Base-by-base conservation (phyloP, 2,329 filamentous ascomycete genomes). In the Exserohilum turcica region DNA sequence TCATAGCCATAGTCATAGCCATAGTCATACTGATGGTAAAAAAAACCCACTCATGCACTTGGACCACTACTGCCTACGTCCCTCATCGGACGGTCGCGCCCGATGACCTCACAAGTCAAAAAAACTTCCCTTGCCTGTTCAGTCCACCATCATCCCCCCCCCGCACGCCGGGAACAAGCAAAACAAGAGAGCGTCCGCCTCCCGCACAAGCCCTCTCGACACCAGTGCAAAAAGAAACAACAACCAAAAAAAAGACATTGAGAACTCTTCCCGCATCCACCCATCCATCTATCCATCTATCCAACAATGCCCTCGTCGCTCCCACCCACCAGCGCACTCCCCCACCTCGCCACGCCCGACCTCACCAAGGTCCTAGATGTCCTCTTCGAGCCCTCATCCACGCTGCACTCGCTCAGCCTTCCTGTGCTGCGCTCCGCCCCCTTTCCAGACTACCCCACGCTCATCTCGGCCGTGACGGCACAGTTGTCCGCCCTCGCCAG, bases 371-470 rank as follows among this genome's bases (percentile, higher is more conserved):
- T 86, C 43, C 83, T 96, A 43, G 90, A 95, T 75, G 81, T 86
- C 3, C 86, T 96, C 54, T 96, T 97, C 75, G 92, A 97, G 72
- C 90, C 90, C 13, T 92, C 88, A 48, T 78, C 83, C 0, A 84
- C 87, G 44, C 84, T 97, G 1, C 91, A 93, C 73, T 79, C 82
- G 10, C 80, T 94, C 12, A 84, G 89, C 13, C 72, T 90, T 5
- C 89, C 89, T 2, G 77, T 88, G 2, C 79, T 95, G n/a, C 79
- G 79, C 35, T 78, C 79, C 38, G 75, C 81, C 42, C 73, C 78
- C 1, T 92, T 91, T 72, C 64, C 77, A 1, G 86, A 85, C 21
- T 97, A 96, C 74, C 59, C 79, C 6, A 80, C 84, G 31, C 80
- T 96, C 6, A 87, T 96, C 66, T 79, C 83, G 40, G 81, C 84